Evolutionary conservation across 2,329 filamentous ascomycete genomes (phyloP).

Genomic region (Periglandula ipomoeae): DNA sequence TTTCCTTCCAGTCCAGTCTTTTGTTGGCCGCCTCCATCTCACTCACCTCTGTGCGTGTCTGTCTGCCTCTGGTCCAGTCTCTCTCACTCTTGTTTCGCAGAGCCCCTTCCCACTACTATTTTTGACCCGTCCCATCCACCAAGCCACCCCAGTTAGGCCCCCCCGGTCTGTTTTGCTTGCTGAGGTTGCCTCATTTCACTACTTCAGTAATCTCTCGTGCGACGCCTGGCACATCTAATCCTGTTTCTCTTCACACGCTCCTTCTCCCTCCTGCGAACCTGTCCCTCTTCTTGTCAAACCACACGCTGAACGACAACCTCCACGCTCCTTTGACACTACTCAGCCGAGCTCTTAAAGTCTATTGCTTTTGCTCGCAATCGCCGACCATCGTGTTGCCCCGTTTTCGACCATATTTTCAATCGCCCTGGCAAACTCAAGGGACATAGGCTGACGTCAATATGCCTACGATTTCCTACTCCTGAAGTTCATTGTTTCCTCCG

Average conservation of each 20-base stretch:
- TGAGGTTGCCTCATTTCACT: background rate
- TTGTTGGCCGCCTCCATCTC: too few species aligned
- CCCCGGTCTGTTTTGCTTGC: background rate
- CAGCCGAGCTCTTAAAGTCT: too few species aligned
- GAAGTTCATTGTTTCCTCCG: background rate
- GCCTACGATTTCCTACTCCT: slow-evolving; percentile 3
- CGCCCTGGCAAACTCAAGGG: background rate
- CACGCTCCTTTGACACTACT: slow-evolving; percentile 6
- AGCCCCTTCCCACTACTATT: background rate
- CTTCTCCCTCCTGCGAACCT: background rate
- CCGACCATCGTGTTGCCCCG: background rate
- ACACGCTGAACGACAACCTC: background rate
- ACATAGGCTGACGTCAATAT: slow-evolving; percentile 5
- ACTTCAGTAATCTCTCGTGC: background rate
- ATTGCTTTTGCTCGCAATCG: background rate
- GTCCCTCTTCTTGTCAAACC: background rate
- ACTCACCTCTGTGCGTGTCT: too few species aligned
- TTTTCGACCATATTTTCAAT: background rate
- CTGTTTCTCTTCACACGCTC: background rate
- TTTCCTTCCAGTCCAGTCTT: too few species aligned
- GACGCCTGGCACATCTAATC: background rate
- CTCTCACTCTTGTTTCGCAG: background rate
- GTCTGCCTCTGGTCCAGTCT: too few species aligned
- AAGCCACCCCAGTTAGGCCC: too few species aligned
- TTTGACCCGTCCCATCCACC: background rate